Evolutionary conservation across 306 rosid species (phyloP), one percentile per base, ranked within the genome.

Genomic region (Phaseolus lunatus): DNA sequence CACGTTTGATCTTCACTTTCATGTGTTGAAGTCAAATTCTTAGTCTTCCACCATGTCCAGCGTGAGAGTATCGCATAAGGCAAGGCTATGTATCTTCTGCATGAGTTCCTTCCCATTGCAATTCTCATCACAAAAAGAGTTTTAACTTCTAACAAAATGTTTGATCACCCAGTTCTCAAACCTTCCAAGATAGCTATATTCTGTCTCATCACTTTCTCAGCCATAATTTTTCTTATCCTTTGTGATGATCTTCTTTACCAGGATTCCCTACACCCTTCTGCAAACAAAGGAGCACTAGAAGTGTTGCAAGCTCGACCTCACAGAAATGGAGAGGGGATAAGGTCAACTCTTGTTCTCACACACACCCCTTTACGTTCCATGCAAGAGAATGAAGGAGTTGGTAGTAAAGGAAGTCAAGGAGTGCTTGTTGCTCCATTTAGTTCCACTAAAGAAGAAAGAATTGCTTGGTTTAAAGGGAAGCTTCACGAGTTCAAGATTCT

Each of bases 401-500:
- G 64, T 3, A 39, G 64, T 3, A 39, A 44, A 12, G 88, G 19
- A 50, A 27, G 48, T 37, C 64, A 41, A 7, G 73, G 64, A 69
- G 75, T 79, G n/a, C 77, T 82, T 18, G 75, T 84, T 26, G 71
- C 86, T 62, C 94, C 94, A 29, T 7, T 81, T 14, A 85, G 81
- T 70, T 77, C 47, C 13, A 78, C 88, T 3, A 79, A 85, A 77
- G 76, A 62, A 53, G 88, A 92, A 50, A 86, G 90, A 64, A 88
- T 88, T 14, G 70, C 67, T 44, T 91, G 94, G 97, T 85, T 91
- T 20, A 73, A 31, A 59, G 54, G 49, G 70, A 85, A 76, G 43
- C 65, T 89, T 14, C 84, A 88, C 0, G 31, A 81, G 23, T 81
- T 92, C 67, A 66, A 78, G 48, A 89, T 92, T 79, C 82, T 92